Evolutionary conservation across 805 yeast species (phyloP).

Genomic region (Ogataea henricii): DNA sequence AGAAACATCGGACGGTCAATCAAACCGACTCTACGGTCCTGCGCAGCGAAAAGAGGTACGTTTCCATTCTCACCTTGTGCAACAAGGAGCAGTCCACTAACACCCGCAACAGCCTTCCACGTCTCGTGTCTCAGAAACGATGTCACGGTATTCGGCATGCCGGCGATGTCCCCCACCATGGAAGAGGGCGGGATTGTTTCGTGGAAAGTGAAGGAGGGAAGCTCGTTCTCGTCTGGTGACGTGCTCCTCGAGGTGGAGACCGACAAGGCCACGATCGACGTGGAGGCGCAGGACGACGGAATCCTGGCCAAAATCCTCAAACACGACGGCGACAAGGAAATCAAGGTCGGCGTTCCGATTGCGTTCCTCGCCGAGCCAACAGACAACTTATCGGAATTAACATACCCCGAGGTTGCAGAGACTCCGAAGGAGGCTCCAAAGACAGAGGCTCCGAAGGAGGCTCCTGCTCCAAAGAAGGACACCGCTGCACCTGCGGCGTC

Average conservation of each 20-base stretch:
- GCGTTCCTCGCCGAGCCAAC: conserved; percentile 87
- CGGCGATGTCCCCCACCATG: conserved; percentile 99
- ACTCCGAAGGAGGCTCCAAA: conserved; percentile 25
- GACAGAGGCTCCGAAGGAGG: conserved; percentile 23
- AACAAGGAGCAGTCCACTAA: neutral
- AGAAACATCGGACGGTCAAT: conserved; percentile 17
- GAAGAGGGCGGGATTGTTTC: conserved; percentile 88
- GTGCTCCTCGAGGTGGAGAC: conserved; percentile 81
- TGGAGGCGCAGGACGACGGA: conserved; percentile 92
- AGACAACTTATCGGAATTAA: conserved; percentile 72
- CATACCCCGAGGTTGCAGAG: conserved; percentile 51
- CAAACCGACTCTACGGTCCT: conserved; percentile 8
- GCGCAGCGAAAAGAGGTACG: conserved; percentile 17
- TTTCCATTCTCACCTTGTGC: neutral
- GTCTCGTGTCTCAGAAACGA: conserved; percentile 30
- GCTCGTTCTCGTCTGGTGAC: conserved; percentile 78
- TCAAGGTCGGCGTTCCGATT: conserved; percentile 86
- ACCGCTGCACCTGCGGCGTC: neutral
- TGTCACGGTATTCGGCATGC: conserved; percentile 74
- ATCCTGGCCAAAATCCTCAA: conserved; percentile 70
- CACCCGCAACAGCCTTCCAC: conserved; percentile 33
- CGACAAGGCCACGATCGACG: conserved; percentile 81
- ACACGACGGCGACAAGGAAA: conserved; percentile 75
- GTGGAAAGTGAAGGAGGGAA: conserved; percentile 86
- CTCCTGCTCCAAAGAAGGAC: neutral